Conservation (phyloP, 768 basidiomycete genomes). For the Russula earlei region DNA sequence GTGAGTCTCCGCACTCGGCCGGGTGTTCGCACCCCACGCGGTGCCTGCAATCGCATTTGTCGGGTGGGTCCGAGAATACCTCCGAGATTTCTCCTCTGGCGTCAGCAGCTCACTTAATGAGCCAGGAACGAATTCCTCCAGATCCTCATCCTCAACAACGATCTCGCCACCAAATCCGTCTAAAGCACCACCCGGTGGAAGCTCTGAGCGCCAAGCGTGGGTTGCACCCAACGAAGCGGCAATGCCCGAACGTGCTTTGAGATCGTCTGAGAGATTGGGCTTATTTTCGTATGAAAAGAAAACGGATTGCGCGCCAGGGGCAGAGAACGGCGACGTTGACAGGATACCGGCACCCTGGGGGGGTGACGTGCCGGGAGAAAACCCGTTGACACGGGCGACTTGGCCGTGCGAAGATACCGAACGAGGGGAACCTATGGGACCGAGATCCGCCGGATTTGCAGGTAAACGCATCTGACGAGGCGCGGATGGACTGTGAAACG, state of each 20-base stretch:
- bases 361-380: conserved; percentile 57
- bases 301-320: conserved; percentile 52
- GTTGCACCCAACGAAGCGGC: conserved; percentile 58
- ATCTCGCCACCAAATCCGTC: conserved; percentile 26
- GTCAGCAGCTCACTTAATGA: conserved; percentile 85
- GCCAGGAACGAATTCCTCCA: conserved; percentile 85
- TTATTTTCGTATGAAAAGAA: conserved; percentile 35
- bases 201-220: conserved; percentile 32
- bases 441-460: conserved; percentile 46
- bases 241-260: conserved; percentile 39
- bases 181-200: conserved; percentile 4
- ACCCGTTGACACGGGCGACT: conserved; percentile 33
- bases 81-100: conserved; percentile 72
- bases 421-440: conserved; percentile 73
- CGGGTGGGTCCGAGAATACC: conserved; percentile 68
- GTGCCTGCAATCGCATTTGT: conserved; percentile 24
- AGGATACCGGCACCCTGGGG: conserved; percentile 32
- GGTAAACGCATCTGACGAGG: conserved; percentile 39
- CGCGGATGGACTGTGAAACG: conserved; percentile 39
- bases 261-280: conserved; percentile 25
- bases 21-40: conserved; percentile 19
- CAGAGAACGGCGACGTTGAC: conserved; percentile 66
- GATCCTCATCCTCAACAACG: conserved; percentile 59
- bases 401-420: conserved; percentile 30
- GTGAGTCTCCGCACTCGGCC: conserved; percentile 23